Evolutionary conservation across 1,284 basidiomycete species (phyloP), one percentile per base, ranked within the genome.

Genomic region (Microbotryomycetes sp.): DNA sequence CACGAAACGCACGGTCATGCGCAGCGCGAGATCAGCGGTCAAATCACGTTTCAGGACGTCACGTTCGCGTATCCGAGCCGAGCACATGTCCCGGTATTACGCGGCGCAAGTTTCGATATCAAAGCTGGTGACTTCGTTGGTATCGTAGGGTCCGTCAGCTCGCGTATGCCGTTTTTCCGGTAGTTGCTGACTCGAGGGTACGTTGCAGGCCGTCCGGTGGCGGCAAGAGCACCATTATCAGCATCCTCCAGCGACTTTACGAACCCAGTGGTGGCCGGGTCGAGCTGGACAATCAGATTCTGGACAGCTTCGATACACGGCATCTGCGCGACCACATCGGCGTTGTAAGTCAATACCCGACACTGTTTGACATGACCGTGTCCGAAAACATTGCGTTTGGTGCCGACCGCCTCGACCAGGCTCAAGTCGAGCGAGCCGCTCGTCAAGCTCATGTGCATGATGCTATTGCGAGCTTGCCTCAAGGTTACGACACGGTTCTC

Each of bases 361-460:
- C 88, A 68, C 80, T 96, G 26, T 96, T 96, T 76, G 89, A 94
- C 73, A 84, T 85, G 4, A 84, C 83, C 5, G 83, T 96, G 61
- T 79, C 83, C 7, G 88, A 90, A 61, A 97, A 96, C 76, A 91
- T 96, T 71, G 80, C 85, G 0, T 94, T 94, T 73, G 91, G 91
- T 1, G 50, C 52, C 56, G 50, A 30, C 29, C 52, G 45, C 1
- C 47, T 45, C 15, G 45, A 27, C 23, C 27, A 57, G 30, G 56
- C 52, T 31, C 85, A 86, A 60, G 80, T 96, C 29, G 76, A 81
- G 18, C 75, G 75, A 1, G 91, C 93, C 0, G 88, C 91, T 0
- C 78, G 79, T 62, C 80, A 81, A 0, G 91, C 93, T 1, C 83
- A 88, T 71, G 86, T 88, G 3, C 86, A 94, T 77, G 86, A 89